Base-by-base conservation (phyloP, 768 basidiomycete species). In the Boletus eberwhitei region DNA sequence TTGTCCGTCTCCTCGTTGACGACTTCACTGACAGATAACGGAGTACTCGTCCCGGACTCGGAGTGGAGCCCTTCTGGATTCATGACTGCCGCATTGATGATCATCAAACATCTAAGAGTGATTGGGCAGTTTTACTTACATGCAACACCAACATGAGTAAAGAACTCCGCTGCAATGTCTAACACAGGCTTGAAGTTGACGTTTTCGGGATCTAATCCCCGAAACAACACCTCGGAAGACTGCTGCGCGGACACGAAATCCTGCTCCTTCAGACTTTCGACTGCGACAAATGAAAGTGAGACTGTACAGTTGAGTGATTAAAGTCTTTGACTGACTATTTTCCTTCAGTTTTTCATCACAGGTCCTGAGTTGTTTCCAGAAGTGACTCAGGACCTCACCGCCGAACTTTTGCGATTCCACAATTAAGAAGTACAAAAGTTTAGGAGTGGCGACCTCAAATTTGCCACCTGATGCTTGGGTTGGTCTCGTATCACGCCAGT, bases 91-190 rank as follows among this genome's bases (percentile, higher is more conserved):
- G 1, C 13, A 34, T 53, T 34, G 21, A 41, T 39, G 4, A 29
- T 24, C 17, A 8, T 34, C 22, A 24, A n/a, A 37, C 8, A 1
- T 40, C 17, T 29, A 9, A n/a, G 32, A 14, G 38, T 2, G 16
- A 46, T 21, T 13, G 26, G 14, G 21, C 4, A 29, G 11, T 26
- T 46, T 26, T 31, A 29, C 55, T 54, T 5, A 42, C 52, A 36
- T 12, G 44, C 52, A 19, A 55, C 13, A 46, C 55, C 44, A 36
- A 56, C 39, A 31, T 47, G 39, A 14, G 32, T 54, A 19, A 56
- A 47, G 34, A 39, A 42, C 11, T 54, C 52, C 0, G 17, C 34
- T n/a, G 52, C 34, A 44, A 55, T 47, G 16, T 13, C 19, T 21
- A 24, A 36, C 32, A 55, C 21, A 31, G 52, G 52, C 3, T n/a